Evolutionary conservation across 2,329 filamentous ascomycete genomes (phyloP).

Genomic region (Amphichorda felina): DNA sequence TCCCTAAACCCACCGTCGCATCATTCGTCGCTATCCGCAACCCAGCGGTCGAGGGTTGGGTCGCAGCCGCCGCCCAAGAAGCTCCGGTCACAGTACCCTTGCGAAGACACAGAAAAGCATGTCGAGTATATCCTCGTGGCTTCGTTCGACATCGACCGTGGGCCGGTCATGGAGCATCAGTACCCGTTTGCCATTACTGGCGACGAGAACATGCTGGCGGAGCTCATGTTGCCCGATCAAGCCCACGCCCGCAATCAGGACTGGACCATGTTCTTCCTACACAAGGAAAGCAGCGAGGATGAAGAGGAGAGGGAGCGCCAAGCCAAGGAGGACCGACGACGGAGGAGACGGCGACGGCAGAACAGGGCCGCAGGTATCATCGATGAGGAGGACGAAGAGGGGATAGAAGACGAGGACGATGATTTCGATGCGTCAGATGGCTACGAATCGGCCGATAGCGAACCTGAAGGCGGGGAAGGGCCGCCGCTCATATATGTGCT

Average conservation of each 20-base stretch:
- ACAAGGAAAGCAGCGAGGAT: slow-evolving; percentile 81
- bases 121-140: slow-evolving; percentile 98
- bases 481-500: slow-evolving; percentile 93
- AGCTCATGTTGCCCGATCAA: slow-evolving; percentile 96
- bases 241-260: slow-evolving; percentile 90
- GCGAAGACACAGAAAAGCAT: slow-evolving; percentile 73
- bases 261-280: slow-evolving; percentile 98
- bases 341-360: slow-evolving; percentile 36
- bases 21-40: slow-evolving; percentile 45
- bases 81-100: slow-evolving; percentile 64
- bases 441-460: slow-evolving; percentile 43
- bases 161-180: slow-evolving; percentile 97
- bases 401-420: slow-evolving; percentile 33
- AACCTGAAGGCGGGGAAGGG: slow-evolving; percentile 64
- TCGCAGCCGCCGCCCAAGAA: slow-evolving; percentile 23
- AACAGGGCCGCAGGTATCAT: slow-evolving; percentile 37
- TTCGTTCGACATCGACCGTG: slow-evolving; percentile 92
- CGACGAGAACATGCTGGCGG: slow-evolving; percentile 94
- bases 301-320: slow-evolving; percentile 65
- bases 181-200: slow-evolving; percentile 91
- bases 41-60: slow-evolving; percentile 19
- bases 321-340: slow-evolving; percentile 40
- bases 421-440: slow-evolving; percentile 38
- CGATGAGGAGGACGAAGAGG: slow-evolving; percentile 29
- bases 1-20: slow-evolving; percentile 49